phyloP scores from a whole-genome alignment of 345 rosid species.

The Camelina neglecta region DNA sequence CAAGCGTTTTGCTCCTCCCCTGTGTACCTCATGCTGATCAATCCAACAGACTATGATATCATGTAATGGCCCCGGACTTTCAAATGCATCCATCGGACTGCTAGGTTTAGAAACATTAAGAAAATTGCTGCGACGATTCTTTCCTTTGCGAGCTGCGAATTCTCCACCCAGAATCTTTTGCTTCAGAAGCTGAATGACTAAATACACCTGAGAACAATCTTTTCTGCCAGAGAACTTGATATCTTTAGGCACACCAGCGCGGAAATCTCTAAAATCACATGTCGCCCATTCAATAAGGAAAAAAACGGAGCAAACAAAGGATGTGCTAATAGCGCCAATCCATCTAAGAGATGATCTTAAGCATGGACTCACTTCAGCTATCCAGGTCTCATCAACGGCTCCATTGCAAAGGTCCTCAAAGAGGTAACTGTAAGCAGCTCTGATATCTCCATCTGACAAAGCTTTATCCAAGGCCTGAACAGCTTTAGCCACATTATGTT shows the following conservation, averaged over 20 bases:
- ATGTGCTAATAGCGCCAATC: slow-evolving; percentile 68
- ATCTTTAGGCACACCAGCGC: slow-evolving; percentile 61
- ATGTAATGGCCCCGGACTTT: slow-evolving; percentile 93
- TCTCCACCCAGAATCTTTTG: slow-evolving; percentile 67
- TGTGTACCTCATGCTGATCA: slow-evolving; percentile 89
- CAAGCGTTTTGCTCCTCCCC: slow-evolving; percentile 73
- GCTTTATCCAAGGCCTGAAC: slow-evolving; percentile 90
- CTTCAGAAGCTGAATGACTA: slow-evolving; percentile 79
- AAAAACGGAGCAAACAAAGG: slow-evolving; percentile 79
- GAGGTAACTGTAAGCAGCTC: slow-evolving; percentile 66
- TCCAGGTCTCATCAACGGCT: slow-evolving; percentile 81
- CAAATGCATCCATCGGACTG: slow-evolving; percentile 58
- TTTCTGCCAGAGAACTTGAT: slow-evolving; percentile 80
- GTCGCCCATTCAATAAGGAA: slow-evolving; percentile 99
- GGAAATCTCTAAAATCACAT: slow-evolving; percentile 87
- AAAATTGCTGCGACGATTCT: slow-evolving; percentile 45
- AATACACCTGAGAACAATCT: slow-evolving; percentile 80
- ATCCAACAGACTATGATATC: slow-evolving; percentile 97
- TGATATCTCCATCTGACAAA: slow-evolving; percentile 75
- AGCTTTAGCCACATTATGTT: slow-evolving; percentile 79
- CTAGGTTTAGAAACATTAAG: slow-evolving; percentile 47
- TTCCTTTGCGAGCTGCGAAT: slow-evolving; percentile 42
- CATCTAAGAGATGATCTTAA: slow-evolving; percentile 86
- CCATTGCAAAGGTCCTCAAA: slow-evolving; percentile 81
- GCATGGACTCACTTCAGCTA: slow-evolving; percentile 80